phyloP scores from a whole-genome alignment of 2,329 filamentous ascomycete species.

The Botrytis aclada region DNA sequence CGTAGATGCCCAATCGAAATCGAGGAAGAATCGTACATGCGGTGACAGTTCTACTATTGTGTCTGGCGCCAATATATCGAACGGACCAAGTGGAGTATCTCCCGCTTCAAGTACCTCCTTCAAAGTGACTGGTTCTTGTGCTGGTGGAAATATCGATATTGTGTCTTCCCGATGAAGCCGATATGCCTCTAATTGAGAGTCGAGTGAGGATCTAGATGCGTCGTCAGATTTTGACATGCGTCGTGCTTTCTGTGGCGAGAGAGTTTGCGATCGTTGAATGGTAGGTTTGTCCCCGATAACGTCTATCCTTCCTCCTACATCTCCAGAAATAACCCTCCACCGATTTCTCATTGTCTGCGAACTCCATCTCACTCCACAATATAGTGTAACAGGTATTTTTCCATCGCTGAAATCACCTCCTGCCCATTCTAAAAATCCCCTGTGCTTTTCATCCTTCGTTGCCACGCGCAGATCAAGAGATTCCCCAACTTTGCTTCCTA shows the following conservation, averaged over 20 bases:
- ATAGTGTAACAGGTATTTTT: background rate
- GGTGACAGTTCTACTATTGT: conserved; percentile 23
- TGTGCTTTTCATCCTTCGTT: conserved; percentile 1
- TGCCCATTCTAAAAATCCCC: conserved; percentile 10
- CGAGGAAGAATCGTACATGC: conserved; percentile 35
- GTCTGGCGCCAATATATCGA: conserved; percentile 31
- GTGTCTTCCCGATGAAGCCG: conserved; percentile 13
- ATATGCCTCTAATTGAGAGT: conserved; percentile 10
- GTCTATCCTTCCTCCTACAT: conserved; percentile 9
- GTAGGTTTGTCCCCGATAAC: background rate
- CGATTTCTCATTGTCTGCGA: conserved; percentile 26
- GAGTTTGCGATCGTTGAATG: conserved; percentile 20
- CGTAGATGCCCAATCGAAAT: conserved; percentile 44
- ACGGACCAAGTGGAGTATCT: conserved; percentile 17
- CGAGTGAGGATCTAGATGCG: background rate
- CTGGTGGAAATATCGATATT: conserved; percentile 8
- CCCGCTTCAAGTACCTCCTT: background rate
- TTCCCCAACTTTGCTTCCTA: background rate
- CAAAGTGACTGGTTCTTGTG: conserved; percentile 1
- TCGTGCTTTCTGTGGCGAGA: conserved; percentile 10
- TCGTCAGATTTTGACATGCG: conserved; percentile 7
- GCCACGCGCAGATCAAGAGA: background rate
- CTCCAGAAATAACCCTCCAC: conserved; percentile 29
- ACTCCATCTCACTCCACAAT: conserved; percentile 28
- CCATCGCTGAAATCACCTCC: background rate